A percentile compares a stretch with the other conserved stretches of the same genome.
Evolutionary conservation across 2,329 filamentous ascomycete genomes (phyloP).

Genomic region (Fusarium buxicola): DNA sequence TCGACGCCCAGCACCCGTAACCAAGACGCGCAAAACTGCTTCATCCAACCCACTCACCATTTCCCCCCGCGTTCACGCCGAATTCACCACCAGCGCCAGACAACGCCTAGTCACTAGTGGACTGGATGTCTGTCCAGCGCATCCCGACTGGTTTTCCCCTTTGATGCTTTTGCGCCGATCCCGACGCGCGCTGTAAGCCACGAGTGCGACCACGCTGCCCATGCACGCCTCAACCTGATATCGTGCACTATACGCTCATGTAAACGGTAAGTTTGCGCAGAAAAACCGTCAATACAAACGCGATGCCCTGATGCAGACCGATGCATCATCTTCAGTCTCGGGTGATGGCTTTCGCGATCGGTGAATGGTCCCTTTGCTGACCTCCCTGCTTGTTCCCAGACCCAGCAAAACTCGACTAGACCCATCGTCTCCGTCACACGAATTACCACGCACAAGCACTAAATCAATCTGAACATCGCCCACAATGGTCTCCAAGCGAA

Average conservation of each 20-base stretch:
- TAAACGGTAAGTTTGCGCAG: constrained; percentile 38
- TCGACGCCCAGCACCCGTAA: constrained; percentile 32
- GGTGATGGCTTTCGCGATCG: constrained; percentile 2
- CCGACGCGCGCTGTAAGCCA: constrained; percentile 42
- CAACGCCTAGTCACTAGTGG: constrained; percentile 5
- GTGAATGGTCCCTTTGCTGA: constrained; percentile 32
- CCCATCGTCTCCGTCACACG: constrained; percentile 8
- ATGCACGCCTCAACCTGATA: constrained; percentile 44
- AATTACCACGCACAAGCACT: constrained; percentile 8
- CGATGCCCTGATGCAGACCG: neutral
- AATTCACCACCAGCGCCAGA: constrained; percentile 20
- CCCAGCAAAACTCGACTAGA: constrained; percentile 25
- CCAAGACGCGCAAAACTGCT: constrained; percentile 40
- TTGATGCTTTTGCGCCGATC: constrained; percentile 34
- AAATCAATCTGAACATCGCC: neutral
- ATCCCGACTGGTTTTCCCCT: constrained; percentile 7
- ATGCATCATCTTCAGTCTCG: constrained; percentile 1
- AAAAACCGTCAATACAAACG: constrained; percentile 4
- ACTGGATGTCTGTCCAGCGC: constrained; percentile 16
- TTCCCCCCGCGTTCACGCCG: constrained; percentile 28
- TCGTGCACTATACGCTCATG: constrained; percentile 39
- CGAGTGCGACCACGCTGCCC: constrained; percentile 41
- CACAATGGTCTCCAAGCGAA: constrained; percentile 63
- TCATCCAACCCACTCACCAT: constrained; percentile 30
- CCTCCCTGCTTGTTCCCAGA: constrained; percentile 27